Evolutionary conservation across 768 basidiomycete species (phyloP).

Genomic region (Hysterangium stoloniferum): DNA sequence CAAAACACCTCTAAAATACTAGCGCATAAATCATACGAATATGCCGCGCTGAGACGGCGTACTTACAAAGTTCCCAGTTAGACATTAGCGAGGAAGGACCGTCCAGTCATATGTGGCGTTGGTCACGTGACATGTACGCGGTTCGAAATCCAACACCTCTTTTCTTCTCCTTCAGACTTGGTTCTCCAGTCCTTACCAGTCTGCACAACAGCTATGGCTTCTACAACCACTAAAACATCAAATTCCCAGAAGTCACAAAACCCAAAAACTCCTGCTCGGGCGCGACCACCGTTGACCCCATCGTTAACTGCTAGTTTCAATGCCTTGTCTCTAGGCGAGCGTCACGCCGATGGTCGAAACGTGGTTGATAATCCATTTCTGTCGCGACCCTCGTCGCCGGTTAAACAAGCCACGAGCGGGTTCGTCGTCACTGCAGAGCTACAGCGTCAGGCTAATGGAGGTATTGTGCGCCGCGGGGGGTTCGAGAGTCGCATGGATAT

Average conservation of each 20-base stretch:
- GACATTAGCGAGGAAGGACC: too few species aligned
- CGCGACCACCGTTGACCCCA: slow-evolving; percentile 42
- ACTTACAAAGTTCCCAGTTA: too few species aligned
- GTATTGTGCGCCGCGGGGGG: slow-evolving; percentile 71
- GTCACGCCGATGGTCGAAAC: slow-evolving; percentile 8
- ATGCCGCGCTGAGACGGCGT: too few species aligned
- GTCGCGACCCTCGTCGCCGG: slow-evolving; percentile 54
- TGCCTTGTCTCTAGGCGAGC: slow-evolving; percentile 20
- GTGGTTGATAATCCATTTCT: slow-evolving; percentile 5
- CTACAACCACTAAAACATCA: slow-evolving; percentile 5
- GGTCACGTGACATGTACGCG: slow-evolving; percentile 9
- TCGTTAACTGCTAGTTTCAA: slow-evolving; percentile 34
- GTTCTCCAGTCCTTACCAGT: background rate
- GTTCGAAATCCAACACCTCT: slow-evolving; percentile 1
- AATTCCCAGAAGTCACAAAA: slow-evolving; percentile 6
- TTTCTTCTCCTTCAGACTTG: background rate
- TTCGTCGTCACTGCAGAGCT: slow-evolving; percentile 46
- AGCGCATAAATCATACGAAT: too few species aligned
- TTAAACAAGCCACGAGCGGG: slow-evolving; percentile 45
- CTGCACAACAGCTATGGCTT: slow-evolving; percentile 2
- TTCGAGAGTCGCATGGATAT: slow-evolving; percentile 72
- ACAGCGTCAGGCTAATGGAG: slow-evolving; percentile 53
- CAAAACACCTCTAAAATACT: too few species aligned
- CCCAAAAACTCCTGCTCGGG: slow-evolving; percentile 41
- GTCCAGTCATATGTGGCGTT: too few species aligned